A percentile compares a stretch with the other conserved stretches of the same genome.
Evolutionary conservation across 2,329 filamentous ascomycete genomes (phyloP).

Genomic region (Bipolaris oryzae): DNA sequence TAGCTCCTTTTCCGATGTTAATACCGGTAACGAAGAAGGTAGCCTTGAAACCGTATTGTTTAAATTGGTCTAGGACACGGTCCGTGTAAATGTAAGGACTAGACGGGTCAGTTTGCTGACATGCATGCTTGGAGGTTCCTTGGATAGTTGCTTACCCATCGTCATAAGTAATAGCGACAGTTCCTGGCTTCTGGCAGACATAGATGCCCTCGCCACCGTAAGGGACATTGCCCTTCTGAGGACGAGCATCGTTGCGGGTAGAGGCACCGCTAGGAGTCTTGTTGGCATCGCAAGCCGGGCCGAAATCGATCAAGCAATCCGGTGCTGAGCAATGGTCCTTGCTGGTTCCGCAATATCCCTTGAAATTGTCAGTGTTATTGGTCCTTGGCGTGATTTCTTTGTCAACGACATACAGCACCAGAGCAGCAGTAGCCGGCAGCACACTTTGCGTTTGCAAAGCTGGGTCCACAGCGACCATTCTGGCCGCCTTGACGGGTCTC

Average conservation of each 20-base stretch:
- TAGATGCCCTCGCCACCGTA: conserved; percentile 65
- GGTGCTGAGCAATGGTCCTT: conserved; percentile 64
- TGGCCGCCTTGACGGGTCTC: conserved; percentile 44
- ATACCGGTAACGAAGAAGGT: conserved; percentile 71
- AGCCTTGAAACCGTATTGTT: conserved; percentile 63
- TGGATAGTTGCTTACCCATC: conserved; percentile 55
- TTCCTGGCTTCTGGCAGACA: conserved; percentile 58
- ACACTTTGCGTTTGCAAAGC: conserved; percentile 38
- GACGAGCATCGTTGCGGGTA: conserved; percentile 59
- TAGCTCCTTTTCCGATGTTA: conserved; percentile 62
- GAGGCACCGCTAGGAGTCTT: conserved; percentile 59
- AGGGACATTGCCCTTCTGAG: conserved; percentile 59
- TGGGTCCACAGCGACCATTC: conserved; percentile 43
- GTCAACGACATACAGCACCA: conserved; percentile 34
- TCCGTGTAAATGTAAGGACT: conserved; percentile 64
- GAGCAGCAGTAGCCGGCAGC: conserved; percentile 46
- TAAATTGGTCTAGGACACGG: conserved; percentile 65
- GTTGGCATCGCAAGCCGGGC: conserved; percentile 66
- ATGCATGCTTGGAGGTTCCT: neutral
- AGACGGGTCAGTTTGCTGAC: neutral
- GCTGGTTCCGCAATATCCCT: conserved; percentile 60
- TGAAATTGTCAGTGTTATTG: neutral
- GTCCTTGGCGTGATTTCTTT: neutral
- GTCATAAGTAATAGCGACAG: conserved; percentile 70
- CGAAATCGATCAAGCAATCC: conserved; percentile 66